Conservation (phyloP, 75 land plant species). For the Gnetum montanum region DNA sequence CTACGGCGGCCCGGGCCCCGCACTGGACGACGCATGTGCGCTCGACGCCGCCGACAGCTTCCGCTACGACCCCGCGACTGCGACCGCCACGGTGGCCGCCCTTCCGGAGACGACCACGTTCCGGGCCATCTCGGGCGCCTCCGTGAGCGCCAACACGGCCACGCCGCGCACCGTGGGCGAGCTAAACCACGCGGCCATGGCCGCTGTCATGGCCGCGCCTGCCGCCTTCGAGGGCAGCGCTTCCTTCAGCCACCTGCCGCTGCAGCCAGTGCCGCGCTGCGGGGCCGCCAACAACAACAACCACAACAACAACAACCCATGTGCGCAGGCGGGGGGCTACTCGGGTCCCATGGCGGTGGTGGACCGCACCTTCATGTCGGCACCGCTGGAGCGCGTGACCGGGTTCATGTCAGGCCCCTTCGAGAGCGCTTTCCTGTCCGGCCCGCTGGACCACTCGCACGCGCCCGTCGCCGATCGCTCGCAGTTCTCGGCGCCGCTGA, state of each 20-base stretch:
- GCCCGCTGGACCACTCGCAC: constrained; percentile 58
- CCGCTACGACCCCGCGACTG: not conserved
- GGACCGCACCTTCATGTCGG: constrained; percentile 69
- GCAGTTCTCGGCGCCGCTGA: not conserved
- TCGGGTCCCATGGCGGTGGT: not conserved
- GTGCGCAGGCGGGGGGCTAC: constrained; percentile 49
- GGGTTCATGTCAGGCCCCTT: constrained; percentile 83
- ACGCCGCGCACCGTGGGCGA: constrained; percentile 45
- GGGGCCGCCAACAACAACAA: constrained; percentile 24
- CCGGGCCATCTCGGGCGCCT: constrained; percentile 85
- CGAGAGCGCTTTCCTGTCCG: constrained; percentile 55
- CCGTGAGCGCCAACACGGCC: constrained; percentile 82
- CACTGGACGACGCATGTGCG: not conserved
- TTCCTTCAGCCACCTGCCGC: constrained; percentile 64
- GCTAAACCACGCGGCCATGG: constrained; percentile 34
- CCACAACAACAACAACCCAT: constrained; percentile 23
- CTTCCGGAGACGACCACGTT: constrained; percentile 48
- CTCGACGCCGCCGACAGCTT: constrained; percentile 19
- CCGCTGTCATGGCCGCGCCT: constrained; percentile 15
- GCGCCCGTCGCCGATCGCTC: constrained; percentile 39
- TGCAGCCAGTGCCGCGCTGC: constrained; percentile 64
- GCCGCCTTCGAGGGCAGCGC: constrained; percentile 76
- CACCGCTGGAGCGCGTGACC: constrained; percentile 66
- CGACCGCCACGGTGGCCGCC: not conserved
- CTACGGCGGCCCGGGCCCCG: constrained; percentile 34